Evolutionary conservation across 1,139 yeast species (phyloP).

Genomic region (Taphrina communis): DNA sequence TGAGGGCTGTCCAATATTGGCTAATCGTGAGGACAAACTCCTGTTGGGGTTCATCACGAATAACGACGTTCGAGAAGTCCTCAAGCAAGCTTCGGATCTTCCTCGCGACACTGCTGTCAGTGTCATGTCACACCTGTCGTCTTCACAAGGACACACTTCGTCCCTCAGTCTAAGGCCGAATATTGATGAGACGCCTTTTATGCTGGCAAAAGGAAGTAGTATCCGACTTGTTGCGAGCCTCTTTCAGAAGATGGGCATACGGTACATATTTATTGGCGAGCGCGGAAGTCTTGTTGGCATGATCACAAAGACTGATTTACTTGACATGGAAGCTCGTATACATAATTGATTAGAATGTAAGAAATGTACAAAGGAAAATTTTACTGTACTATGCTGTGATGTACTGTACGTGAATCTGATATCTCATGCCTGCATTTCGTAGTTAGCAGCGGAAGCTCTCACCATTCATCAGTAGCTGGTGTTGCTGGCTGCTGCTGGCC

Average conservation of each 20-base stretch:
- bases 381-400: neutral
- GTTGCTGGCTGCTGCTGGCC: too few species aligned
- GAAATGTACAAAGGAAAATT: neutral
- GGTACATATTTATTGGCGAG: constrained; percentile 21
- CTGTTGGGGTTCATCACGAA: constrained; percentile 12
- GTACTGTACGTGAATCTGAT: neutral
- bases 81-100: neutral
- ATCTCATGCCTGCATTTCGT: neutral
- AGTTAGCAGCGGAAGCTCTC: neutral
- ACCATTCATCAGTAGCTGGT: neutral
- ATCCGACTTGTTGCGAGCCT: constrained; percentile 23
- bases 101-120: neutral
- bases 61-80: constrained; percentile 7
- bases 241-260: constrained; percentile 20
- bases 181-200: constrained; percentile 20
- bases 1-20: constrained; percentile 19
- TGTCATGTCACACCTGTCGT: neutral
- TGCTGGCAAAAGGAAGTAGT: constrained; percentile 10
- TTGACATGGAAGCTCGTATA: neutral
- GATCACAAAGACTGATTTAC: constrained; percentile 15
- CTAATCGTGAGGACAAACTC: neutral
- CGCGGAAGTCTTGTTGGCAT: constrained; percentile 17
- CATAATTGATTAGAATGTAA: neutral
- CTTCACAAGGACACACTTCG: neutral
- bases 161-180: neutral